Evolutionary conservation across 2,329 filamentous ascomycete species (phyloP), one percentile per base, ranked within the genome.

Genomic region (Dactylellina cionopaga): DNA sequence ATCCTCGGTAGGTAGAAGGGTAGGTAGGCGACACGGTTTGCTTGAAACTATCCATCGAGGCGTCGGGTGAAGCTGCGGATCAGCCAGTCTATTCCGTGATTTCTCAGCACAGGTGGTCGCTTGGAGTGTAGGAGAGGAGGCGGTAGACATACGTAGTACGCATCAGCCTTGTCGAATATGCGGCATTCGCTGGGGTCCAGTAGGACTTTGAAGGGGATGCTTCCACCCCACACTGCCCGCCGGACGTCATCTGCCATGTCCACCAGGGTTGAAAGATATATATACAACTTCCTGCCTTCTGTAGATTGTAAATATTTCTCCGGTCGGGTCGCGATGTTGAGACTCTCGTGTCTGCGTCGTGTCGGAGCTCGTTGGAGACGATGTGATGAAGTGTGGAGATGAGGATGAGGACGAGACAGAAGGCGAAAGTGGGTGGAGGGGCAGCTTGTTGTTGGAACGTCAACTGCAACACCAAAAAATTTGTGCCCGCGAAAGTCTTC

Each of bases 21-120:
- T 0, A 91, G 83, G 80, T 91, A 91, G 7, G 88, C 89, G 33
- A 91, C 81, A 24, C 89, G 85, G 4, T 88, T 87, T 60, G 84
- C 85, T 47, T 87, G 85, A 71, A 90, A 83, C 83, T 74, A 73
- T 25, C 56, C 27, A 33, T 37, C 43, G 47, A 41, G 87, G 74
- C 17, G 60, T 29, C n/a, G 64, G 39, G 27, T 35, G 17, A 63
- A 62, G 66, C 66, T 63, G 56, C 41, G 49, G 52, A 63, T 71
- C 66, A 63, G 58, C 52, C 66, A 49, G 49, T 63, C 56, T 63
- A 51, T 55, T 51, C 51, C 43, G 59, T 22, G 54, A 29, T n/a
- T 44, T 44, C 63, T 64, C 47, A 70, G 35, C 35, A 35, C 7
- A 55, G 35, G 70, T 74, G 49, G 29, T 6, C 41, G 25, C 44